Evolutionary conservation across 345 rosid genomes (phyloP).

Genomic region (Anastatica hierochuntica): DNA sequence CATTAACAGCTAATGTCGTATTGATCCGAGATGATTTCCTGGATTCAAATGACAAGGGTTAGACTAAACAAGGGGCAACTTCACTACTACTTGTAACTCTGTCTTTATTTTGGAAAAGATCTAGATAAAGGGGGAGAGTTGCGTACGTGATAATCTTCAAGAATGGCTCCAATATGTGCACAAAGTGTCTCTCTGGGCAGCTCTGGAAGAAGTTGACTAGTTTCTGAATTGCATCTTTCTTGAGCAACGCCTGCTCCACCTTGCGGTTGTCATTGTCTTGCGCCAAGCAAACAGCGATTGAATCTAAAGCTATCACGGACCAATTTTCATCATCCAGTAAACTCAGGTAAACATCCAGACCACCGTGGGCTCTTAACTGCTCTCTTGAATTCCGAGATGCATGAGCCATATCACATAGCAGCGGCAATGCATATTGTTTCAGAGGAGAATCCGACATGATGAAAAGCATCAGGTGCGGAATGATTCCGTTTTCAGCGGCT

Average conservation of each 20-base stretch:
- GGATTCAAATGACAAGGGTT: conserved; percentile 22
- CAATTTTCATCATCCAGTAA: conserved; percentile 79
- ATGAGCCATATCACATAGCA: conserved; percentile 98
- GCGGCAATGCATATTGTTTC: conserved; percentile 78
- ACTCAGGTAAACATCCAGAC: conserved; percentile 85
- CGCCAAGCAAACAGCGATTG: conserved; percentile 94
- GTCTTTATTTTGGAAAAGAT: too few relatives aligned
- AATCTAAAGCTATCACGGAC: conserved; percentile 94
- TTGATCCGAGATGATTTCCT: conserved; percentile 94
- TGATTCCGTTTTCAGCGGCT: conserved; percentile 98
- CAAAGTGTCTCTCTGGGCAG: conserved; percentile 93
- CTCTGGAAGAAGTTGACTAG: conserved; percentile 85
- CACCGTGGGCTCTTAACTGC: conserved; percentile 94
- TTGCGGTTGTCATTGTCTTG: conserved; percentile 92
- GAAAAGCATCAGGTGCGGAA: conserved; percentile 90
- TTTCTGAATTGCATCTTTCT: conserved; percentile 77
- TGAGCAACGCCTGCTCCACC: conserved; percentile 92
- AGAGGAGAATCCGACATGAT: conserved; percentile 69
- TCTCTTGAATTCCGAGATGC: conserved; percentile 98
- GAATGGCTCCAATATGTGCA: conserved; percentile 96
- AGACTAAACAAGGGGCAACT: neutral
- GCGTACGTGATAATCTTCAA: conserved; percentile 92
- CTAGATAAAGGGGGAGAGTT: neutral
- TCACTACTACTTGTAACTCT: too few relatives aligned
- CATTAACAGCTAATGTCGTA: conserved; percentile 90